Conservation (phyloP, 2,329 filamentous ascomycete genomes). For the Fusarium sp. region DNA sequence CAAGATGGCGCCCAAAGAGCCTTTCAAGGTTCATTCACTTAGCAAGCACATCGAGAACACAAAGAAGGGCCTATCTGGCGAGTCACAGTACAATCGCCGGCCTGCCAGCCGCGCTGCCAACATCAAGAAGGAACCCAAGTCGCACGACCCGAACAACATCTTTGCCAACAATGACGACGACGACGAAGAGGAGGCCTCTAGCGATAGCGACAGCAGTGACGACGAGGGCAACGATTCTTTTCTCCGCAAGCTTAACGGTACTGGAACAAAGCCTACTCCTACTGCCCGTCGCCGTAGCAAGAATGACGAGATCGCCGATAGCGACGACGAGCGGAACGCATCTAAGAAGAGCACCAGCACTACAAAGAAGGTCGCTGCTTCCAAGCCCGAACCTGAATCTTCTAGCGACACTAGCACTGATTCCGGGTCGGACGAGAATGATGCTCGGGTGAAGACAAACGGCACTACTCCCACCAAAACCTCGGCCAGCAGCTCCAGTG, state of each 20-base stretch:
- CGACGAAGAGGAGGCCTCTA: slow-evolving; percentile 49
- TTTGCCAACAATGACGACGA: slow-evolving; percentile 53
- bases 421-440: slow-evolving; percentile 49
- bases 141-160: slow-evolving; percentile 45
- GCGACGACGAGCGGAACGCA: slow-evolving; percentile 57
- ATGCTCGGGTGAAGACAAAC: slow-evolving; percentile 42
- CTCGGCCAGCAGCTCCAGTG: slow-evolving; percentile 43
- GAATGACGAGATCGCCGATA: slow-evolving; percentile 60
- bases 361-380: slow-evolving; percentile 28
- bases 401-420: slow-evolving; percentile 49
- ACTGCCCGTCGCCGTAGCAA: slow-evolving; percentile 49
- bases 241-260: slow-evolving; percentile 51
- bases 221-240: slow-evolving; percentile 51
- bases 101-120: slow-evolving; percentile 45
- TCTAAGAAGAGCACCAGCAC: slow-evolving; percentile 42
- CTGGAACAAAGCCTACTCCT: slow-evolving; percentile 32
- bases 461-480: slow-evolving; percentile 31
- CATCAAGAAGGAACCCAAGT: slow-evolving; percentile 52
- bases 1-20: slow-evolving; percentile 57
- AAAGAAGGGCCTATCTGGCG: slow-evolving; percentile 54
- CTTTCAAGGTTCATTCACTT: slow-evolving; percentile 57
- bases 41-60: slow-evolving; percentile 57
- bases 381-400: slow-evolving; percentile 40
- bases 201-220: slow-evolving; percentile 54
- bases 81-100: slow-evolving; percentile 53